Base-by-base conservation (phyloP, 129 eudicot genomes). In the Flaveria bidentis region DNA sequence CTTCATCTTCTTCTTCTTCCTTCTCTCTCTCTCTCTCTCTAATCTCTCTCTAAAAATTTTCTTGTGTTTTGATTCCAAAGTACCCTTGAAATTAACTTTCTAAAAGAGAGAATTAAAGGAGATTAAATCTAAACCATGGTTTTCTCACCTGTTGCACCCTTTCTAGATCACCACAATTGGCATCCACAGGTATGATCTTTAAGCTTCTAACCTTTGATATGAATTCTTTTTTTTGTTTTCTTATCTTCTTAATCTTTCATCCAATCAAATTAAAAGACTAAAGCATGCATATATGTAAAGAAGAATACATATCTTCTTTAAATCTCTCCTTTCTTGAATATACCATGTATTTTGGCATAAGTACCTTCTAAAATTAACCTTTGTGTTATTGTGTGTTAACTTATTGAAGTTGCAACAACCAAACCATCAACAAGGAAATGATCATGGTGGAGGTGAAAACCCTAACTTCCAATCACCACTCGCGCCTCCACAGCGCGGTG, bases 121-220 rank as follows among this genome's bases (percentile, higher is more conserved):
- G 74, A 84, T 46, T 68, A 71, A 81, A 77, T 83, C 60, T 80
- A 68, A 88, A 81, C 87, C 68, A 91, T 91, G 97, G 92, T 78
- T 85, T 91, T 91, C 82, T 86, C 97, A 52, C 76, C 97, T 73
- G 88, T 88, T 81, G 82, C 92, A 69, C 90, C 97, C 85, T 91
- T 88, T 88, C 88, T 91, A 81, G 94, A 91, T 83, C 90, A 88
- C 49, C 82, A 88, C 92, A 91, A 88, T 86, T 90, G 92, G 93
- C 89, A 79, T 56, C 88, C 87, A 81, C 94, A 91, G 90, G 97
- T 91, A 76, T 41, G 77, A 68, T 46, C 80, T 75, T 75, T 84
- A 72, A 72, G 57, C 78, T 78, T 69, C 71, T 67, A 65, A 53
- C 74, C 80, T 67, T 76, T 67, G 74, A 69, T 67, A 39, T 56